Evolutionary conservation across 108 stramenopile species (phyloP).

Genomic region (Mediolabrus comicus): DNA sequence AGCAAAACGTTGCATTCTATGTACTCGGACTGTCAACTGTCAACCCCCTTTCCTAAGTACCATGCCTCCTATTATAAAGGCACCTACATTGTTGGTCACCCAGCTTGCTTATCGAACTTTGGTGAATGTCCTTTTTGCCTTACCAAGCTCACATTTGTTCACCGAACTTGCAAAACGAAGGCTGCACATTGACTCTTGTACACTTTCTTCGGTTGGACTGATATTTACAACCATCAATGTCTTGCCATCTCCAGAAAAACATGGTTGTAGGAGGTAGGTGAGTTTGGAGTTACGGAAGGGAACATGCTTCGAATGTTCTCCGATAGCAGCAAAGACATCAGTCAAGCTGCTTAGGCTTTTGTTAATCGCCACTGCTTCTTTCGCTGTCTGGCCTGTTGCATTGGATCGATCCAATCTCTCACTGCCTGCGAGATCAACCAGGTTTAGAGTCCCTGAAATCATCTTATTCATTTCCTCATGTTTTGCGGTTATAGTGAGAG

Average conservation of each 20-base stretch:
- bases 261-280: slow-evolving; percentile 78
- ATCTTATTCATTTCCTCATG: slow-evolving; percentile 36
- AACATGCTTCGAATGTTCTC: slow-evolving; percentile 29
- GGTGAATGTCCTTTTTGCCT: slow-evolving; percentile 9
- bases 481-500: slow-evolving; percentile 56
- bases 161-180: slow-evolving; percentile 82
- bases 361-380: slow-evolving; percentile 74
- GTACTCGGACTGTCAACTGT: too few species aligned
- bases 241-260: slow-evolving; percentile 79
- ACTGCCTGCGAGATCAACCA: slow-evolving; percentile 78
- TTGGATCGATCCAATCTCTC: slow-evolving; percentile 70
- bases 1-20: too few species aligned
- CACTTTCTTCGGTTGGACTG: slow-evolving; percentile 71
- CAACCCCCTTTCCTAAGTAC: too few species aligned
- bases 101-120: background rate
- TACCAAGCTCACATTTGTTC: slow-evolving; percentile 44
- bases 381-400: slow-evolving; percentile 39
- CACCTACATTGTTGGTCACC: background rate
- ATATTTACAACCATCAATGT: slow-evolving; percentile 85
- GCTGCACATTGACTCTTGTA: slow-evolving; percentile 93
- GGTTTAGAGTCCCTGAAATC: slow-evolving; percentile 61
- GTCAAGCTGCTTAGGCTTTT: slow-evolving; percentile 75
- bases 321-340: slow-evolving; percentile 61
- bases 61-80: too few species aligned
- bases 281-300: slow-evolving; percentile 85